These are phyloP conservation scores for Stagonosporopsis vannaccii DNA, from an alignment of 2,329 filamentous ascomycete species.

Conservation along the genomic window DNA sequence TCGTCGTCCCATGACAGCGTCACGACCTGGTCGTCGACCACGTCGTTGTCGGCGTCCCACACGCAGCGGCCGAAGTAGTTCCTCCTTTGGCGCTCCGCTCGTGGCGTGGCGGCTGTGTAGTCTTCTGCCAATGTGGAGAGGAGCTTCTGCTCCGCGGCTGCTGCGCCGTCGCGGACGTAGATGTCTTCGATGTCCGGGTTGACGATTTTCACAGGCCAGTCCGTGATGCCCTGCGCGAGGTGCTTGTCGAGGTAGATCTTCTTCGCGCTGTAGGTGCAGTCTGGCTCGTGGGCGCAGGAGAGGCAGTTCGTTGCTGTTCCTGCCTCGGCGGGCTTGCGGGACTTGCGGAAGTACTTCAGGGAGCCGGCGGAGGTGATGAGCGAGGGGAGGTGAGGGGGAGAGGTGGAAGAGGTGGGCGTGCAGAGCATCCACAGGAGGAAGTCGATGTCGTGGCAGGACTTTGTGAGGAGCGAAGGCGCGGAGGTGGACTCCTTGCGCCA, in stretches of 20 bases:
- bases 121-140: constrained; percentile 60
- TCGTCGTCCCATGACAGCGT: constrained; percentile 88
- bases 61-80: constrained; percentile 93
- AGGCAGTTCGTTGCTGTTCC: constrained; percentile 86
- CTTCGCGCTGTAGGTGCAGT: constrained; percentile 86
- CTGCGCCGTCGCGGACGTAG: constrained; percentile 54
- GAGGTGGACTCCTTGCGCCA: constrained; percentile 82
- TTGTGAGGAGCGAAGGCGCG: constrained; percentile 87
- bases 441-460: constrained; percentile 96
- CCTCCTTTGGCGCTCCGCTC: constrained; percentile 35
- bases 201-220: constrained; percentile 90
- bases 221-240: constrained; percentile 70
- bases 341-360: constrained; percentile 78
- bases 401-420: constrained; percentile 64
- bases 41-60: constrained; percentile 90
- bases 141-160: constrained; percentile 61
- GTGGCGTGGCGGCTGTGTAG: constrained; percentile 60
- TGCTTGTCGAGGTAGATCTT: constrained; percentile 79
- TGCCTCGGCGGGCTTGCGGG: constrained; percentile 77
- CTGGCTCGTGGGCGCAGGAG: constrained; percentile 74
- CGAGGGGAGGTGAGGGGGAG: constrained; percentile 73
- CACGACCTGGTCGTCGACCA: constrained; percentile 91
- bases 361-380: constrained; percentile 78
- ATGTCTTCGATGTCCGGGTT: constrained; percentile 89
- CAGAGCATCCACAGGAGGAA: constrained; percentile 90